A percentile compares a stretch with the other conserved stretches of the same genome.
phyloP scores from a whole-genome alignment of 371 early-diverging fungal genomes.

The Synchytrium microbalum region DNA sequence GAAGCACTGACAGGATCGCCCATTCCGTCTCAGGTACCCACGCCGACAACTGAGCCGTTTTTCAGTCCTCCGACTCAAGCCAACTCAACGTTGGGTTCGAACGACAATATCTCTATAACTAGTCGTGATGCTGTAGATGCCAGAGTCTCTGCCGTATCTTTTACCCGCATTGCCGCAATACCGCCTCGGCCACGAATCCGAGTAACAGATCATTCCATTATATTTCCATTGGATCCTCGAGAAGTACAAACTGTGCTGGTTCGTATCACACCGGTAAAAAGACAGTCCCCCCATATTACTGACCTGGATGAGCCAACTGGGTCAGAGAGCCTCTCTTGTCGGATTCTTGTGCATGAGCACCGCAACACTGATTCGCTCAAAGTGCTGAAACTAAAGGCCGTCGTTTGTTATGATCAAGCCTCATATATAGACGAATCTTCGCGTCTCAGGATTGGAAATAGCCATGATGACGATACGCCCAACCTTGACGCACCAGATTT shows the following conservation, averaged over 20 bases:
- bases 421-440: neutral
- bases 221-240: constrained; percentile 65
- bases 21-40: neutral
- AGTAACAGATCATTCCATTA: constrained; percentile 59
- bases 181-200: neutral
- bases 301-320: constrained; percentile 7
- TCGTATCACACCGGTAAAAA: constrained; percentile 6
- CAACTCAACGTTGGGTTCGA: neutral
- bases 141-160: neutral
- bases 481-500: neutral
- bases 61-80: neutral
- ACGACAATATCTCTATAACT: neutral
- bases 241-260: constrained; percentile 61
- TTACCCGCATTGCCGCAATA: neutral
- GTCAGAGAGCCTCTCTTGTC: constrained; percentile 30
- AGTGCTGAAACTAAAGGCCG: neutral
- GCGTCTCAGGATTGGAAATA: neutral
- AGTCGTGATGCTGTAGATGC: neutral
- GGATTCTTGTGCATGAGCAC: constrained; percentile 73
- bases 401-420: constrained; percentile 31
- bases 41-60: neutral
- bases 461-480: neutral
- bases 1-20: neutral
- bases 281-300: constrained; percentile 2
- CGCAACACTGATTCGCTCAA: constrained; percentile 54